These are phyloP conservation scores for Globisporangium irregulare DNA, from an alignment of 352 stramenopile species.

Conservation along the genomic window DNA sequence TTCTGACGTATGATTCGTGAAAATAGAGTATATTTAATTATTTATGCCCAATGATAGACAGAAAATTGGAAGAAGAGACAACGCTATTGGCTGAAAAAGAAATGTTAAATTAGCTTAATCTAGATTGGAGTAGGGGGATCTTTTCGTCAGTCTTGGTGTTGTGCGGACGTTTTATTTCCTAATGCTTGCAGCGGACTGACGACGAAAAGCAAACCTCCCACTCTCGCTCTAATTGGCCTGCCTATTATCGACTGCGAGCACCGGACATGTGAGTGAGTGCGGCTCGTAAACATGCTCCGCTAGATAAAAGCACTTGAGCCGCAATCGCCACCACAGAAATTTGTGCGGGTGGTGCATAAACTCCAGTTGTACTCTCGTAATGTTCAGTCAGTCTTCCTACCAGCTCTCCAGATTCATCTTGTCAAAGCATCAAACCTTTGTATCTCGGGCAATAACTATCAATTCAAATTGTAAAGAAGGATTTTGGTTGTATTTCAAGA, in stretches of 20 bases:
- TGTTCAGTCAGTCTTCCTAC: not conserved
- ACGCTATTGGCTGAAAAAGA: not conserved
- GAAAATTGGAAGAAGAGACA: not conserved
- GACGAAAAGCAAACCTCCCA: slow-evolving; percentile 5
- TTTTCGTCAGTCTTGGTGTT: not conserved
- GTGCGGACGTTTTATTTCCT: slow-evolving; percentile 12
- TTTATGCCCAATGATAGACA: not conserved
- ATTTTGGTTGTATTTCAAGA: not conserved
- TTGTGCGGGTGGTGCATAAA: not conserved
- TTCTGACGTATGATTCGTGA: not conserved
- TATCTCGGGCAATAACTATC: not conserved
- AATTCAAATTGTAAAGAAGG: not conserved
- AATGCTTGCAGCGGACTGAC: slow-evolving; percentile 6
- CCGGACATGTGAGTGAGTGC: not conserved
- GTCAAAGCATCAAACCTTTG: not conserved
- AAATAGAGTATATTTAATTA: not conserved
- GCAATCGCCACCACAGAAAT: not conserved
- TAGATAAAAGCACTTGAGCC: too few relatives aligned
- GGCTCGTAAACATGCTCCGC: not conserved
- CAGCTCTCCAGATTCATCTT: not conserved
- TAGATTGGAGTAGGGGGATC: slow-evolving; percentile 3
- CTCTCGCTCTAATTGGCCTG: not conserved
- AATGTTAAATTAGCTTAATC: not conserved
- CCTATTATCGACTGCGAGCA: not conserved
- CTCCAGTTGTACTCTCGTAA: not conserved